Evolutionary conservation across 2,329 filamentous ascomycete genomes (phyloP).

Genomic region (Colletotrichum sp.): DNA sequence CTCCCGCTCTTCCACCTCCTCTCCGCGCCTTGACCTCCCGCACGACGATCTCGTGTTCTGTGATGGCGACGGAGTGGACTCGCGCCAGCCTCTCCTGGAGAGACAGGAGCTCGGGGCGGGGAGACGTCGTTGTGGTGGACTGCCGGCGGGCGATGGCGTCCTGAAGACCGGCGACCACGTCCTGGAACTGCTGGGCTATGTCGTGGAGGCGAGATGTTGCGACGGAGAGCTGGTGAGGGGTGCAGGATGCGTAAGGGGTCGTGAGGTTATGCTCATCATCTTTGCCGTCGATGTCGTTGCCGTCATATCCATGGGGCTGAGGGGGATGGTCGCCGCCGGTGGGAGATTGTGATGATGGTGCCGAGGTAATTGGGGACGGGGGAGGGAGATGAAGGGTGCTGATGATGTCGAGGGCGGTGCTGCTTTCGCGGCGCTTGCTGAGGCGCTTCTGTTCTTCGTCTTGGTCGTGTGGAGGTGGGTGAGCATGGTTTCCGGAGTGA

Average conservation of each 20-base stretch:
- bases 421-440: not conserved
- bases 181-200: constrained; percentile 28
- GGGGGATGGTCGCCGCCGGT: not conserved
- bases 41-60: not conserved
- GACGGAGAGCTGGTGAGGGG: not conserved
- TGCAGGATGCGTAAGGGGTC: not conserved
- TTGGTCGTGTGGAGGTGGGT: not conserved
- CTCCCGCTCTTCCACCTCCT: not conserved
- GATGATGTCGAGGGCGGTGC: not conserved
- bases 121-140: not conserved
- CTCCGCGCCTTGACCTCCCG: not conserved
- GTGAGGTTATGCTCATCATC: not conserved
- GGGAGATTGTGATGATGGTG: not conserved
- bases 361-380: not conserved
- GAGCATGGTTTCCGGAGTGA: not conserved
- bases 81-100: not conserved
- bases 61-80: not conserved
- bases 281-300: not conserved
- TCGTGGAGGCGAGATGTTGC: not conserved
- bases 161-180: constrained; percentile 39
- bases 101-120: not conserved
- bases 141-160: not conserved
- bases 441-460: not conserved
- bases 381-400: not conserved
- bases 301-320: not conserved